Percentiles rank a stretch among this genome's conserved stretches.
Evolutionary conservation across 805 yeast genomes (phyloP).

Genomic region (Suhomyces kilbournensis): DNA sequence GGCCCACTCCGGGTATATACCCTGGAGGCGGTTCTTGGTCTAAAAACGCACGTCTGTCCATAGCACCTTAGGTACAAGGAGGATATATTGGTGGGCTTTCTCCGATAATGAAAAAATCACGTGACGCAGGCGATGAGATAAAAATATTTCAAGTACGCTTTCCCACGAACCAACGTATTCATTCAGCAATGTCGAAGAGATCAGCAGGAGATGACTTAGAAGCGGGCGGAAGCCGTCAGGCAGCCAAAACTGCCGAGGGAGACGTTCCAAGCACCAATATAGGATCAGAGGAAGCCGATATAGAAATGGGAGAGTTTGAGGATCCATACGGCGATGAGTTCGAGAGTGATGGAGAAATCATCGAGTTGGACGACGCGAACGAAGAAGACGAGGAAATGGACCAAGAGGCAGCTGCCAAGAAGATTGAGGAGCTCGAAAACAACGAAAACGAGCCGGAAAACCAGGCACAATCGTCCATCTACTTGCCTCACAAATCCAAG

Average conservation of each 20-base stretch:
- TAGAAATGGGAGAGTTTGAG: conserved; percentile 81
- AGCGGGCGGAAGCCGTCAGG: conserved; percentile 20
- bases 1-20: conserved; percentile 86
- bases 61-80: no score
- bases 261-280: conserved; percentile 42
- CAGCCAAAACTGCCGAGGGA: conserved; percentile 33
- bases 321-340: conserved; percentile 88
- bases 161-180: neutral
- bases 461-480: conserved; percentile 48
- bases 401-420: conserved; percentile 34
- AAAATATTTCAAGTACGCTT: neutral
- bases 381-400: conserved; percentile 32
- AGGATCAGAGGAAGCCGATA: conserved; percentile 35
- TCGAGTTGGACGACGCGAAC: conserved; percentile 62
- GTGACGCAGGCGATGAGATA: neutral
- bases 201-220: conserved; percentile 35
- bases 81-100: no score
- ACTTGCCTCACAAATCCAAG: conserved; percentile 82
- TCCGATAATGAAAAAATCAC: neutral
- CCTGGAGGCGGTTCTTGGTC: conserved; percentile 87
- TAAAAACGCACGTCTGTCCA: conserved; percentile 47
- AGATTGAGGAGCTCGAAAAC: conserved; percentile 36
- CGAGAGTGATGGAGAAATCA: conserved; percentile 87
- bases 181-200: conserved; percentile 49
- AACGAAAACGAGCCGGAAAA: conserved; percentile 31